Evolutionary conservation across 768 basidiomycete genomes (phyloP).

Genomic region (Psilocybe sp.): DNA sequence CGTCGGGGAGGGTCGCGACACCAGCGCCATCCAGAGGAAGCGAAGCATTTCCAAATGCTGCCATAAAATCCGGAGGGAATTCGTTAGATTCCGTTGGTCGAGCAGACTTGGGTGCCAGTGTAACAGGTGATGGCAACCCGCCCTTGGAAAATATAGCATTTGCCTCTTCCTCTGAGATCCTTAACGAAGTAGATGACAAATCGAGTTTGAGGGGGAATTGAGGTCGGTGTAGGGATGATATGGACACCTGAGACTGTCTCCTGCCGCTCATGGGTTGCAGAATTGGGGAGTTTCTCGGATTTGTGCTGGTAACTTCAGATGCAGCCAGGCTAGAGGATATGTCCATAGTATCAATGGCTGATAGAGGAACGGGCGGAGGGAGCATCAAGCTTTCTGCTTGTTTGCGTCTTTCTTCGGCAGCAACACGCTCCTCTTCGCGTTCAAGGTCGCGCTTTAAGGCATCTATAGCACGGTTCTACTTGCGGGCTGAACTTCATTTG

Average conservation of each 20-base stretch:
- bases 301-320: conserved; percentile 18
- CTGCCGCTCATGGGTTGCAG: conserved; percentile 37
- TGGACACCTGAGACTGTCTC: conserved; percentile 74
- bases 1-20: conserved; percentile 26
- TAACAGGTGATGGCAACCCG: conserved; percentile 68
- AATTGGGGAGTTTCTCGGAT: conserved; percentile 29
- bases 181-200: conserved; percentile 65
- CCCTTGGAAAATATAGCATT: conserved; percentile 51
- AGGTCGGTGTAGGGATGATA: conserved; percentile 76
- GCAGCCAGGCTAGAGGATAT: conserved; percentile 24
- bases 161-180: conserved; percentile 65
- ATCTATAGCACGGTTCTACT: conserved; percentile 66
- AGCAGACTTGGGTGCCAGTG: conserved; percentile 78
- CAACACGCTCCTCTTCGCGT: conserved; percentile 55
- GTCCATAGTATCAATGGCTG: conserved; percentile 14
- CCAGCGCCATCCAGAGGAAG: conserved; percentile 26
- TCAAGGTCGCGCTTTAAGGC: conserved; percentile 69
- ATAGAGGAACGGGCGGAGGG: conserved; percentile 17
- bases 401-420: conserved; percentile 29
- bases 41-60: conserved; percentile 48
- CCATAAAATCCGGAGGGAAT: conserved; percentile 64
- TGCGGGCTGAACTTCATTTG: conserved; percentile 1
- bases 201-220: conserved; percentile 76
- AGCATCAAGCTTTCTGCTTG: conserved; percentile 15
- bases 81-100: conserved; percentile 53